phyloP scores from a whole-genome alignment of 768 basidiomycete species.

The Rossbeevera mucosa region DNA sequence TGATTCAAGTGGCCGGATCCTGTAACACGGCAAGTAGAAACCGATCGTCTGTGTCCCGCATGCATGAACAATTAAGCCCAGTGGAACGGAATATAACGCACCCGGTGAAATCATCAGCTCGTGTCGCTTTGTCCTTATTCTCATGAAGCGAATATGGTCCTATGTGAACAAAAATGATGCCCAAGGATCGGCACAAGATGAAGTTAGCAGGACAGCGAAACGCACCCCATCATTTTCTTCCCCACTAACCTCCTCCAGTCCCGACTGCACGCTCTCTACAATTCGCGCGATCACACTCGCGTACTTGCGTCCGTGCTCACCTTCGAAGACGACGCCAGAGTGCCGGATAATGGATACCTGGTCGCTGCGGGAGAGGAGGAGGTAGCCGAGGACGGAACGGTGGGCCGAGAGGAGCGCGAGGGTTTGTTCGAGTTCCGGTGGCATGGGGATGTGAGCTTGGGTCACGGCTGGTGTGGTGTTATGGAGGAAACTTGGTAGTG shows the following conservation, averaged over 20 bases:
- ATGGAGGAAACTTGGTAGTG: background rate
- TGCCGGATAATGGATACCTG: constrained; percentile 79
- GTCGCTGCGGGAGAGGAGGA: constrained; percentile 71
- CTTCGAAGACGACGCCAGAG: constrained; percentile 81
- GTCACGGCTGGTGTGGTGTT: constrained; percentile 9
- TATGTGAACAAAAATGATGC: constrained; percentile 24
- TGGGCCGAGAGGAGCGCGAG: constrained; percentile 73
- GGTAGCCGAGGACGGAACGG: constrained; percentile 81
- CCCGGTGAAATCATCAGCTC: constrained; percentile 95
- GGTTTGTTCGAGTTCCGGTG: constrained; percentile 82
- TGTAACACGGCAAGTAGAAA: constrained; percentile 83
- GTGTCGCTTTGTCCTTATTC: constrained; percentile 87
- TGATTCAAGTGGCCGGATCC: constrained; percentile 52
- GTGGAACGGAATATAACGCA: constrained; percentile 33
- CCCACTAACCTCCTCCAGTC: constrained; percentile 70
- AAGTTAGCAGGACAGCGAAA: constrained; percentile 9
- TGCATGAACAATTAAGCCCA: no score
- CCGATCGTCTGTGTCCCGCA: constrained; percentile 76
- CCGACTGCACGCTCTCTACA: constrained; percentile 72
- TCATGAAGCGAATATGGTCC: constrained; percentile 86
- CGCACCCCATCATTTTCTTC: constrained; percentile 57
- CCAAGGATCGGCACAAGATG: background rate
- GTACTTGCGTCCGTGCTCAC: constrained; percentile 75
- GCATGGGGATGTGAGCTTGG: constrained; percentile 34
- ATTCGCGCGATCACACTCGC: constrained; percentile 69